Conservation (phyloP, 768 basidiomycete genomes). For the Podaxis mareebaensis region DNA sequence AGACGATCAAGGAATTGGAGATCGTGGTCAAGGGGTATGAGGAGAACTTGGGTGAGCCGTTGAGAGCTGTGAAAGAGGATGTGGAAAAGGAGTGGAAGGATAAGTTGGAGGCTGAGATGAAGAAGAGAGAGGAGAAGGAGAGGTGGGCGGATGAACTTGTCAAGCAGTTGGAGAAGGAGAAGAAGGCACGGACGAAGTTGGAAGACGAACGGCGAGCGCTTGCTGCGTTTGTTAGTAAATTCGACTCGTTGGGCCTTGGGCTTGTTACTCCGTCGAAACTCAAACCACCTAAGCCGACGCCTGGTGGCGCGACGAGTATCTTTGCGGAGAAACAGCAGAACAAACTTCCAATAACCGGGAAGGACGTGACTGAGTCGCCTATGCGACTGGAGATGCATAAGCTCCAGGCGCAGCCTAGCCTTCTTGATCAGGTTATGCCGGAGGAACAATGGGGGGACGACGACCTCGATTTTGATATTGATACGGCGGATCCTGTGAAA, state of each 20-base stretch:
- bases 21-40: slow-evolving; percentile 70
- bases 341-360: slow-evolving; percentile 21
- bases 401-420: slow-evolving; percentile 43
- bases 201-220: slow-evolving; percentile 81
- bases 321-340: slow-evolving; percentile 47
- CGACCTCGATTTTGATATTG: slow-evolving; percentile 36
- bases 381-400: slow-evolving; percentile 43
- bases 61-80: slow-evolving; percentile 66
- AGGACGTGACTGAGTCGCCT: slow-evolving; percentile 49
- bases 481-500: slow-evolving; percentile 23
- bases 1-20: slow-evolving; percentile 79
- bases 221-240: slow-evolving; percentile 78
- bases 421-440: slow-evolving; percentile 60
- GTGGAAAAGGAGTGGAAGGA: slow-evolving; percentile 73
- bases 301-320: slow-evolving; percentile 50
- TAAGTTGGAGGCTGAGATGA: slow-evolving; percentile 58
- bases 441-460: slow-evolving; percentile 56
- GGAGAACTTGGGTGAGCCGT: slow-evolving; percentile 68
- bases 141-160: slow-evolving; percentile 75
- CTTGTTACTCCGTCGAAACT: slow-evolving; percentile 41
- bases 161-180: slow-evolving; percentile 77
- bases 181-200: slow-evolving; percentile 62
- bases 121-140: slow-evolving; percentile 66
- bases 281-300: slow-evolving; percentile 48
- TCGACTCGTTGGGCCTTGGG: slow-evolving; percentile 70